These are phyloP conservation scores for Lyophyllum shimeji DNA, from an alignment of 768 basidiomycete genomes.

Conservation along the genomic window DNA sequence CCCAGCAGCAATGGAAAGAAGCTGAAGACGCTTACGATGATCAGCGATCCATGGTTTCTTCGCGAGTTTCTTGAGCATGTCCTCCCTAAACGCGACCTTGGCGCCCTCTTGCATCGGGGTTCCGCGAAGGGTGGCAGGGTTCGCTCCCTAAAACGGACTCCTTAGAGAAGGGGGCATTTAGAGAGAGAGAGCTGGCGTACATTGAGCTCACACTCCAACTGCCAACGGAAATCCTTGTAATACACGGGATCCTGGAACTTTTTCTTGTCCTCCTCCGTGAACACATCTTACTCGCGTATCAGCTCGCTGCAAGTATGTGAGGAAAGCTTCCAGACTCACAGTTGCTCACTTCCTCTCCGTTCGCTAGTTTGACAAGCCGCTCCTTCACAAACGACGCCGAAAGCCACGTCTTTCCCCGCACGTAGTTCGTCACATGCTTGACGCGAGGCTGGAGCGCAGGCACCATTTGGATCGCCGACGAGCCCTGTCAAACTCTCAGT, in stretches of 20 bases:
- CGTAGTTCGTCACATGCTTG: conserved; percentile 50
- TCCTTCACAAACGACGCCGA: conserved; percentile 43
- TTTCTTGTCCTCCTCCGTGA: conserved; percentile 51
- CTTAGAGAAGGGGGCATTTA: not conserved
- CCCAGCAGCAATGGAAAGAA: not conserved
- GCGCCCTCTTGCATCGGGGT: conserved; percentile 36
- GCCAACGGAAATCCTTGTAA: conserved; percentile 48
- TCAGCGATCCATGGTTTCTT: conserved; percentile 64
- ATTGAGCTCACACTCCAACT: conserved; percentile 50
- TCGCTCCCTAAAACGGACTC: conserved; percentile 25
- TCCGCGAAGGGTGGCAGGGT: conserved; percentile 41
- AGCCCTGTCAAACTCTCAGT: conserved; percentile 39
- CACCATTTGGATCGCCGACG: conserved; percentile 62
- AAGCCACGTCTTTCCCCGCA: conserved; percentile 61
- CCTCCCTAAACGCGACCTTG: conserved; percentile 34
- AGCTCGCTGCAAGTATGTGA: not conserved
- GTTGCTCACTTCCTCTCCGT: conserved; percentile 38
- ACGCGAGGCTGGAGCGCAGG: conserved; percentile 56
- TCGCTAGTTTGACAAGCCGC: conserved; percentile 36
- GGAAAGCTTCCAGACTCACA: conserved; percentile 30
- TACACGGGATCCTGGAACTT: conserved; percentile 46
- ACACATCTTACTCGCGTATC: conserved; percentile 33
- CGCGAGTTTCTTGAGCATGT: conserved; percentile 50
- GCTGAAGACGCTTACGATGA: conserved; percentile 34
- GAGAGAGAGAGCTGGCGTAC: conserved; percentile 26